phyloP scores from a whole-genome alignment of 169 alveolate species.

The Besnoitia besnoiti region DNA sequence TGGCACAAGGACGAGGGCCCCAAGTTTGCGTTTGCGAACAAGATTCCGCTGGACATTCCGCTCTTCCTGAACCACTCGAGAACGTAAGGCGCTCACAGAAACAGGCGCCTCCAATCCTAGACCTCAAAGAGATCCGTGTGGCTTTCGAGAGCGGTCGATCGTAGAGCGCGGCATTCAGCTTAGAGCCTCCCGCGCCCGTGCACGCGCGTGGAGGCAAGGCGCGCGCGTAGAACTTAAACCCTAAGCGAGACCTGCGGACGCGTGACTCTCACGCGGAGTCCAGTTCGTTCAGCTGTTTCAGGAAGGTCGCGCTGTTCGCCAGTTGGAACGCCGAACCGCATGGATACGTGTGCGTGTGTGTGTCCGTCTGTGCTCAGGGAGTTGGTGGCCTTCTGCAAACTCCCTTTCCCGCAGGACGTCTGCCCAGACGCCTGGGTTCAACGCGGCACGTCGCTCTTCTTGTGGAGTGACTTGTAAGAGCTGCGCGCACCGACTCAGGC shows the following conservation, averaged over 20 bases:
- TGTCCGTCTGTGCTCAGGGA: constrained; percentile 48
- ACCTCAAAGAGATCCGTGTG: too few species aligned
- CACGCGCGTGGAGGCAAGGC: too few species aligned
- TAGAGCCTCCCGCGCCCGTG: too few species aligned
- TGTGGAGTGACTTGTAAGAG: constrained; percentile 65
- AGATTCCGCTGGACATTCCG: constrained; percentile 42
- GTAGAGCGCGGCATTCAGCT: too few species aligned
- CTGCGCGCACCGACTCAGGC: too few species aligned
- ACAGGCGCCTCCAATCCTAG: too few species aligned
- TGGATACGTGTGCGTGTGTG: neutral
- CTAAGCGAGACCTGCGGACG: too few species aligned
- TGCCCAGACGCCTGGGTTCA: constrained; percentile 63
- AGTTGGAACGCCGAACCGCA: too few species aligned
- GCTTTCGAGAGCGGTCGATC: too few species aligned
- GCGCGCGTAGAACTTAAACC: too few species aligned
- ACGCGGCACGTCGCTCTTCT: constrained; percentile 66
- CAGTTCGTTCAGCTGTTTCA: neutral
- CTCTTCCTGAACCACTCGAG: constrained; percentile 67
- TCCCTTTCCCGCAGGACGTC: constrained; percentile 42
- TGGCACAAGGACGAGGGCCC: constrained; percentile 55
- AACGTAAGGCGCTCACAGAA: constrained; percentile 47
- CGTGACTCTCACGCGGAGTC: neutral
- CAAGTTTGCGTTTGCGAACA: neutral
- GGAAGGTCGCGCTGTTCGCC: neutral
- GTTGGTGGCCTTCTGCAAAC: constrained; percentile 61